Conservation (phyloP, 2,329 filamentous ascomycete species). For the Fusarium tricinctum region DNA sequence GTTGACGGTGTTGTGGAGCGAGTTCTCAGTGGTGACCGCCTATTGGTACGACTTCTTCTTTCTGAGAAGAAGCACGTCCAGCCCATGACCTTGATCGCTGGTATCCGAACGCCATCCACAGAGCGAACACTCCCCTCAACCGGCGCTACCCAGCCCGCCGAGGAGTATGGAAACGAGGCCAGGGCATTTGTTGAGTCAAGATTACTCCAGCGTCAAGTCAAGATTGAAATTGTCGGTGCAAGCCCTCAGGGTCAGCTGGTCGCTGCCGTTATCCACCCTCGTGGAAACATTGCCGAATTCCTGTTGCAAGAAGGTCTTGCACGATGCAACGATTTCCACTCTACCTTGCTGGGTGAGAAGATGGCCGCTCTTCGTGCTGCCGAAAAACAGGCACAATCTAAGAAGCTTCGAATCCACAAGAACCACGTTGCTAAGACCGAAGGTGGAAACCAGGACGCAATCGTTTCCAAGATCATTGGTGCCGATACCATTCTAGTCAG, state of each 20-base stretch:
- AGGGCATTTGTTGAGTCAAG: conserved; percentile 88
- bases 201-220: conserved; percentile 87
- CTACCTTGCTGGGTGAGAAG: conserved; percentile 87
- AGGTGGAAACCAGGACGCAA: conserved; percentile 79
- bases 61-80: conserved; percentile 88
- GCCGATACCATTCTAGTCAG: conserved; percentile 91
- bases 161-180: conserved; percentile 91
- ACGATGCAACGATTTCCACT: conserved; percentile 95
- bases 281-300: conserved; percentile 93
- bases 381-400: conserved; percentile 85
- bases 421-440: conserved; percentile 80
- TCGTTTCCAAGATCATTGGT: conserved; percentile 86
- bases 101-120: conserved; percentile 89
- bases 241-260: conserved; percentile 95
- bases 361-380: conserved; percentile 90
- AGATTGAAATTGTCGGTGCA: conserved; percentile 85
- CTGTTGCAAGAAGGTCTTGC: conserved; percentile 90
- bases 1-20: conserved; percentile 91
- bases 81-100: conserved; percentile 89
- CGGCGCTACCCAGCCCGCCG: conserved; percentile 84
- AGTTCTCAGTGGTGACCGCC: conserved; percentile 89
- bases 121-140: conserved; percentile 85
- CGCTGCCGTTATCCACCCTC: conserved; percentile 86
- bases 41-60: conserved; percentile 85
- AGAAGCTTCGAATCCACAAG: conserved; percentile 84